Base-by-base conservation (phyloP, 1,139 yeast genomes). In the Yamadazyma conglobata region DNA sequence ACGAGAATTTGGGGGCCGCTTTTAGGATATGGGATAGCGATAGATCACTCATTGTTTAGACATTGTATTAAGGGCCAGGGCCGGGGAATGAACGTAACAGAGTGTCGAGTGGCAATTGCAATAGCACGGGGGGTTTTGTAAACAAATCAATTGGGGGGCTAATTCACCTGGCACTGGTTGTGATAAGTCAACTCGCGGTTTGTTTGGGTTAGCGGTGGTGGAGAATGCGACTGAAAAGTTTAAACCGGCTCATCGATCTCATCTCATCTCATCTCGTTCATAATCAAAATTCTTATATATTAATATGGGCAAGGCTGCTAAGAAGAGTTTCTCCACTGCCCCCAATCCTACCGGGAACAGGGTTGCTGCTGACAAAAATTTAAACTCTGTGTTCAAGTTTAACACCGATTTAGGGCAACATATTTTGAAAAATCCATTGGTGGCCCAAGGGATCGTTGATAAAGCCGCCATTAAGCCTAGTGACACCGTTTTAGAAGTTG, bases 351-450 rank as follows among this genome's bases (percentile, higher is more conserved):
- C 69, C 26, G 78, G 66, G 21, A 74, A 59, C 53, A 12, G 33
- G 25, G 86, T 70, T 25, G 73, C 80, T 7, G 82, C 84, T 8
- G 85, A 79, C 34, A 78, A 78, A 50, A 82, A 77, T 50, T 60
- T 80, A 56, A 81, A 80, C 54, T 79, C 93, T 2, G 96, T 88
- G 25, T 89, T 89, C 73, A 89, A 88, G 52, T 89, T 91, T 77
- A 93, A 91, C 60, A 91, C 97, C 19, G 93, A 86, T 51, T 71
- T 91, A 37, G 99, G 99, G 41, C 99, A 91, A 65, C 99, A 91
- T 69, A 88, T 91, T 46, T 71, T 91, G 53, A 91, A 91, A 53
- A 91, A 91, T 56, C 99, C 99, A 2, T 68, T 88, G 32, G 94
- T 93, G 19, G 97, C 98, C 3, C 97, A 91, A 56, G 97, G 96